Evolutionary conservation across 2,329 filamentous ascomycete species (phyloP).

Genomic region (Alternaria longipes): DNA sequence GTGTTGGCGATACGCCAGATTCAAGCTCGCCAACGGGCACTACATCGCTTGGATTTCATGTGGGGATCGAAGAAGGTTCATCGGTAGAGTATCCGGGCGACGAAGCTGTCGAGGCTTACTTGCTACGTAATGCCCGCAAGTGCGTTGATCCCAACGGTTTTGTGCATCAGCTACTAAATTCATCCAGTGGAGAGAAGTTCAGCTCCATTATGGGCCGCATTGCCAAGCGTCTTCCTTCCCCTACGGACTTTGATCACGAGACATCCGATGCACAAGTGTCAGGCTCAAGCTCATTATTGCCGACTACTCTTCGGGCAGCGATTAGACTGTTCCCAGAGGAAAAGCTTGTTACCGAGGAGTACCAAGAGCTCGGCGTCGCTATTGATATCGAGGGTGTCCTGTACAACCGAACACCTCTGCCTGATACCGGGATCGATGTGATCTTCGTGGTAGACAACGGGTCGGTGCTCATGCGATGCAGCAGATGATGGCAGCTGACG

Average conservation of each 20-base stretch:
- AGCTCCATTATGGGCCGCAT: conserved; percentile 24
- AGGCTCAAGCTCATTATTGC: conserved; percentile 4
- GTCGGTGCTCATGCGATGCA: conserved; percentile 25
- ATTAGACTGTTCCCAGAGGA: conserved; percentile 35
- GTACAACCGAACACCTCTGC: conserved; percentile 31
- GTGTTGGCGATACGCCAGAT: conserved; percentile 15
- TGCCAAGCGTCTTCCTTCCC: conserved; percentile 29
- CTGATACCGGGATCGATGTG: conserved; percentile 40
- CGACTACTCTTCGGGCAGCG: conserved; percentile 33
- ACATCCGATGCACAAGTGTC: not conserved
- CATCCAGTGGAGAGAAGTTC: conserved; percentile 23
- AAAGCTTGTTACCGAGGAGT: conserved; percentile 27
- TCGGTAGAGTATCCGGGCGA: conserved; percentile 12
- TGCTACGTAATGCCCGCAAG: conserved; percentile 27
- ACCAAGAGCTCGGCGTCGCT: conserved; percentile 41
- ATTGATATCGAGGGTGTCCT: conserved; percentile 43
- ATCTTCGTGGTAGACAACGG: conserved; percentile 52
- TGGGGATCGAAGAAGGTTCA: not conserved
- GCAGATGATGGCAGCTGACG: conserved; percentile 6
- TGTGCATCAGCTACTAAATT: conserved; percentile 4
- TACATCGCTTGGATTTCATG: conserved; percentile 2
- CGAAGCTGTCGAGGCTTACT: conserved; percentile 23
- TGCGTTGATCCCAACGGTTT: conserved; percentile 7
- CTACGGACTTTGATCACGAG: conserved; percentile 21
- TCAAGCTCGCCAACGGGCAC: not conserved